Percentiles rank a stretch among this genome's conserved stretches.
Conservation (phyloP, 257 asterid species). For the Solanum commersonii region DNA sequence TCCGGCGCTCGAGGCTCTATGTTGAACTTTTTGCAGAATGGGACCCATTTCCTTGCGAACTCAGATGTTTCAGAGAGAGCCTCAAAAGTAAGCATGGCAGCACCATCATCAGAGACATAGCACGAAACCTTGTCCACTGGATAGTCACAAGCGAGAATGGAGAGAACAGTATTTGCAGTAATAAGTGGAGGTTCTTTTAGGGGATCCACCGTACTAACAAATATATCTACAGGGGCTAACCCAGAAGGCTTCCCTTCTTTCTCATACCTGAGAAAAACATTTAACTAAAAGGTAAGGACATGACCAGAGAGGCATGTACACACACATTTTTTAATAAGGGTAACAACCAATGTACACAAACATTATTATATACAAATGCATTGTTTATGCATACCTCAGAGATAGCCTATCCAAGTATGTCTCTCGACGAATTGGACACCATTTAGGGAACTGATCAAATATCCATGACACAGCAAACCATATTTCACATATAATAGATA, state of each 20-base stretch:
- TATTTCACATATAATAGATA: slow-evolving; percentile 87
- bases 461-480: slow-evolving; percentile 97
- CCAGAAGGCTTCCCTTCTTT: slow-evolving; percentile 93
- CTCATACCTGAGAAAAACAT: slow-evolving; percentile 58
- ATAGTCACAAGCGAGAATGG: slow-evolving; percentile 91
- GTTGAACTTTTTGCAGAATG: slow-evolving; percentile 77
- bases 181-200: slow-evolving; percentile 94
- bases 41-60: slow-evolving; percentile 95
- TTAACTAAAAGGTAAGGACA: neutral
- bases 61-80: slow-evolving; percentile 97
- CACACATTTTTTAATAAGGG: neutral
- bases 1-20: slow-evolving; percentile 97
- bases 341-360: neutral
- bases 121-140: slow-evolving; percentile 88
- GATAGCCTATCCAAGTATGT: slow-evolving; percentile 87
- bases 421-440: slow-evolving; percentile 88
- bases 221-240: slow-evolving; percentile 70
- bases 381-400: slow-evolving; percentile 37
- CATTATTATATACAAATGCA: neutral
- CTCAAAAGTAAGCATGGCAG: slow-evolving; percentile 98
- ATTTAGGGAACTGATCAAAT: slow-evolving; percentile 86
- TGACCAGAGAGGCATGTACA: neutral
- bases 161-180: slow-evolving; percentile 92
- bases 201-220: slow-evolving; percentile 97
- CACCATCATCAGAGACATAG: slow-evolving; percentile 97